Conservation (phyloP, 2,329 filamentous ascomycete genomes). For the Gremmenia infestans region DNA sequence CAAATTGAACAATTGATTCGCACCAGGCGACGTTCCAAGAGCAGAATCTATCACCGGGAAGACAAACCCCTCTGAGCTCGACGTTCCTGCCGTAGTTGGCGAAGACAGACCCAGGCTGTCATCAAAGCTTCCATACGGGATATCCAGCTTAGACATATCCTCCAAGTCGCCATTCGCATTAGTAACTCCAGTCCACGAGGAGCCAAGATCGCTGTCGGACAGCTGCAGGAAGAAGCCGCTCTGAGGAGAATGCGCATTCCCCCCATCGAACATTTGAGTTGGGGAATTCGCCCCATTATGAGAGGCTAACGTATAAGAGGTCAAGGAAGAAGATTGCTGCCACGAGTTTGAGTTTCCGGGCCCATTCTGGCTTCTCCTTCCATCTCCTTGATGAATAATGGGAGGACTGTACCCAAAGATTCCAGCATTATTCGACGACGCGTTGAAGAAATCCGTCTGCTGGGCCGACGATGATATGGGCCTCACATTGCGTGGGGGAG, state of each 20-base stretch:
- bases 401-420: constrained; percentile 9
- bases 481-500: constrained; percentile 1
- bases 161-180: neutral
- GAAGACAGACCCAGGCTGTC: constrained; percentile 20
- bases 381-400: constrained; percentile 8
- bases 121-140: constrained; percentile 21
- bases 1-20: constrained; percentile 14
- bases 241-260: constrained; percentile 12
- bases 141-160: constrained; percentile 17
- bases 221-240: constrained; percentile 13
- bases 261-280: constrained; percentile 9
- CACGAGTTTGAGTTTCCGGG: constrained; percentile 9
- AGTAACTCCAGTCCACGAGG: constrained; percentile 16
- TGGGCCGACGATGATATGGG: neutral
- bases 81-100: constrained; percentile 19
- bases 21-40: constrained; percentile 9
- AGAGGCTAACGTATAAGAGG: constrained; percentile 19
- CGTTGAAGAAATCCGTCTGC: neutral
- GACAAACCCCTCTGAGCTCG: constrained; percentile 21
- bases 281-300: constrained; percentile 12
- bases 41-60: constrained; percentile 15
- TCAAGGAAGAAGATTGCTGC: constrained; percentile 8
- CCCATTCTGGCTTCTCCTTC: constrained; percentile 1
- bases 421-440: neutral
- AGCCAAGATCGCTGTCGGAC: constrained; percentile 13